Evolutionary conservation across 2,329 filamentous ascomycete species (phyloP).

Genomic region (Fusarium floridanum): DNA sequence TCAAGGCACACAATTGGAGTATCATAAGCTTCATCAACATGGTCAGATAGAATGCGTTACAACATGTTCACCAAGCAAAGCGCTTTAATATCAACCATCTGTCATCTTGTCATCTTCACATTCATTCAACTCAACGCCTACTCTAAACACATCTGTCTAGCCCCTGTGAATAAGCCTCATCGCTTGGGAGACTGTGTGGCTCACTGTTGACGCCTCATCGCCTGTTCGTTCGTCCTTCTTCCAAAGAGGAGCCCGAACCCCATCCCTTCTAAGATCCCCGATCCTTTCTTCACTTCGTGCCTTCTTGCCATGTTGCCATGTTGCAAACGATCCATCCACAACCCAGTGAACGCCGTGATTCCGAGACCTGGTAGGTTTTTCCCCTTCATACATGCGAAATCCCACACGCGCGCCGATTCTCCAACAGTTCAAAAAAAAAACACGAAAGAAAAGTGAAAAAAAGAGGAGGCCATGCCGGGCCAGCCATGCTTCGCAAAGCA

Average conservation of each 20-base stretch:
- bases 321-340: slow-evolving; percentile 14
- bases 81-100: neutral
- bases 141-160: slow-evolving; percentile 40
- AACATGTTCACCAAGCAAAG: neutral
- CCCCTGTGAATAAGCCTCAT: slow-evolving; percentile 15
- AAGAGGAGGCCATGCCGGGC: slow-evolving; percentile 29
- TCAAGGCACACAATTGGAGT: neutral
- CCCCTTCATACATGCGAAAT: slow-evolving; percentile 24
- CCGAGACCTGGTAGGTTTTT: slow-evolving; percentile 16
- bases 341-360: slow-evolving; percentile 32
- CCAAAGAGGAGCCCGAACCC: slow-evolving; percentile 1
- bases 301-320: neutral
- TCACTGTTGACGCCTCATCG: slow-evolving; percentile 18
- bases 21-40: neutral
- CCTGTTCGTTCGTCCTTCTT: slow-evolving; percentile 6
- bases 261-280: slow-evolving; percentile 5
- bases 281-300: slow-evolving; percentile 24
- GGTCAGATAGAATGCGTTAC: neutral
- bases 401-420: slow-evolving; percentile 41
- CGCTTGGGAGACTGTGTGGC: neutral
- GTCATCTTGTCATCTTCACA: slow-evolving; percentile 30
- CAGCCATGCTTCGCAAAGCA: slow-evolving; percentile 34
- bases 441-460: slow-evolving; percentile 15
- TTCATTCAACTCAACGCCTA: slow-evolving; percentile 37
- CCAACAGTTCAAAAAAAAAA: slow-evolving; percentile 27